These are phyloP conservation scores for Fraxinus albicans DNA, from an alignment of 305 asterid species.

Conservation along the genomic window DNA sequence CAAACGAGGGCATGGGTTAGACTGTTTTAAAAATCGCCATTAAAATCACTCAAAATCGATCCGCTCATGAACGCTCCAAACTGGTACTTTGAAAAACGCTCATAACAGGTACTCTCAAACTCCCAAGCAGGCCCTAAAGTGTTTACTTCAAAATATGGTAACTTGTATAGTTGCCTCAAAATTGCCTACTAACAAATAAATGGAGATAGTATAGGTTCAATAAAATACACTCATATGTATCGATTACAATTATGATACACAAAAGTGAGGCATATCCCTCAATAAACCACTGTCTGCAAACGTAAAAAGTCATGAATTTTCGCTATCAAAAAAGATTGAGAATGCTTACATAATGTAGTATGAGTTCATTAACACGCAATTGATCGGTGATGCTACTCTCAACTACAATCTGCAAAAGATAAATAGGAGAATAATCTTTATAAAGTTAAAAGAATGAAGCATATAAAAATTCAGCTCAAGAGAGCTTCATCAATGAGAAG, in stretches of 20 bases:
- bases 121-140: neutral
- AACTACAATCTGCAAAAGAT: constrained; percentile 60
- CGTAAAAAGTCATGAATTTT: constrained; percentile 9
- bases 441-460: constrained; percentile 14
- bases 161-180: neutral
- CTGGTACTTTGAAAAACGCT: neutral
- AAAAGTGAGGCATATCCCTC: neutral
- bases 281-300: constrained; percentile 4
- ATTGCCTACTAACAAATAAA: constrained; percentile 4
- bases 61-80: neutral
- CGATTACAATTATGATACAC: neutral
- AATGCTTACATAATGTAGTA: constrained; percentile 74
- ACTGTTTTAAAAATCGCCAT: neutral
- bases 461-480: neutral
- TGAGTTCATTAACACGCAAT: constrained; percentile 77
- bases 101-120: neutral
- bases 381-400: constrained; percentile 94
- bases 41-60: neutral
- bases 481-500: neutral
- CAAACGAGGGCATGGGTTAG: neutral
- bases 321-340: constrained; percentile 13
- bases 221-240: neutral
- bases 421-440: constrained; percentile 5
- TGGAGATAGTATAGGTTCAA: constrained; percentile 20
- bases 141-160: neutral